Conservation (phyloP, 164 flowering plant species). For the Stephania cephalantha region DNA sequence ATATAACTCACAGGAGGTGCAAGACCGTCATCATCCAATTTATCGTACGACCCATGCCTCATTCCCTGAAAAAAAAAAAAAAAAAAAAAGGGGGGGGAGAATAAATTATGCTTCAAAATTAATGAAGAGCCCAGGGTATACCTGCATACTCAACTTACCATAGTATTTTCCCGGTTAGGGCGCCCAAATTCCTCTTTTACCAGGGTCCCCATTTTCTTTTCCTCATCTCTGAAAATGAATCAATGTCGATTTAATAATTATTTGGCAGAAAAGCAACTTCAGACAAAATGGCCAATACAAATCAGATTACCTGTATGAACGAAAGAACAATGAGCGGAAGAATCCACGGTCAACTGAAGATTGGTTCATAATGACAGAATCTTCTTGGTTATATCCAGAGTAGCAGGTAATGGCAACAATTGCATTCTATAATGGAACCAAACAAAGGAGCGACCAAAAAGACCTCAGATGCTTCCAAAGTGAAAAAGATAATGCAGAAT, state of each 20-base stretch:
- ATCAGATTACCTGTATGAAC: slow-evolving; percentile 64
- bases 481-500: background rate
- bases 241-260: background rate
- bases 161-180: slow-evolving; percentile 83
- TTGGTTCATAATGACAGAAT: slow-evolving; percentile 97
- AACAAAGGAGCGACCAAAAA: background rate
- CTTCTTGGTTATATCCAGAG: slow-evolving; percentile 98
- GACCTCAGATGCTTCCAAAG: slow-evolving; percentile 1
- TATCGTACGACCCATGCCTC: slow-evolving; percentile 97
- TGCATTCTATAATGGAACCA: slow-evolving; percentile 51
- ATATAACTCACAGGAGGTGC: slow-evolving; percentile 82
- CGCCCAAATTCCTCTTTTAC: slow-evolving; percentile 98
- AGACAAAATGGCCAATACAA: background rate
- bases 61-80: slow-evolving; percentile 58
- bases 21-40: slow-evolving; percentile 97
- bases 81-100: background rate
- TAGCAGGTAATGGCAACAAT: slow-evolving; percentile 95
- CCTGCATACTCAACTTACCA: slow-evolving; percentile 38
- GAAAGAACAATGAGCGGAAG: slow-evolving; percentile 86
- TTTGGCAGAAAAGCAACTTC: background rate
- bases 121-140: background rate
- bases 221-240: slow-evolving; percentile 41
- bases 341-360: slow-evolving; percentile 99
- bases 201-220: slow-evolving; percentile 98
- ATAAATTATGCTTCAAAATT: background rate